Conservation (phyloP, 2,329 filamentous ascomycete genomes). For the Thielaviopsis musarum region DNA sequence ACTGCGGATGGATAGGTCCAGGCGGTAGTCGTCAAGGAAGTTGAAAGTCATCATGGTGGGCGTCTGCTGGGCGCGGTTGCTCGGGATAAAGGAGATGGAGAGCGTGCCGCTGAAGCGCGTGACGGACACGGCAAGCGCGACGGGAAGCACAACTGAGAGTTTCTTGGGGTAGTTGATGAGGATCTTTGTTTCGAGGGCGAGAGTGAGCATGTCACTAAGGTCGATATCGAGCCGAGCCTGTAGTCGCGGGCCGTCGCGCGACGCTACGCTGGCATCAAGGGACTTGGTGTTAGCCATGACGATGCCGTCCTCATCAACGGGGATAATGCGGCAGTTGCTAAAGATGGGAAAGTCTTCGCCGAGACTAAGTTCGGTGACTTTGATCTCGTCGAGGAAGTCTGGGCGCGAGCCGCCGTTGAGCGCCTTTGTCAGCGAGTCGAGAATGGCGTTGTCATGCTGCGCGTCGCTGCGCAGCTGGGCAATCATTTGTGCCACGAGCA, state of each 20-base stretch:
- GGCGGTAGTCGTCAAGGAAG: conserved; percentile 74
- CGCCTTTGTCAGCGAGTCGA: conserved; percentile 67
- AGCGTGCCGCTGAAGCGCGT: conserved; percentile 90
- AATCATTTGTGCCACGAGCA: conserved; percentile 88
- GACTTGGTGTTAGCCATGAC: conserved; percentile 33
- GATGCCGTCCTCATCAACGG: conserved; percentile 64
- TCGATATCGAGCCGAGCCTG: conserved; percentile 97
- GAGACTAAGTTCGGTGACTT: conserved; percentile 80
- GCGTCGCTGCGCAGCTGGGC: conserved; percentile 89
- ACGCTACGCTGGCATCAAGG: conserved; percentile 35
- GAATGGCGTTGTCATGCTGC: conserved; percentile 76
- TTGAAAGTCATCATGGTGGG: conserved; percentile 89
- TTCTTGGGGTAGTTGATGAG: conserved; percentile 90
- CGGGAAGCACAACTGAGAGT: conserved; percentile 72
- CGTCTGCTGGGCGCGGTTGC: conserved; percentile 47
- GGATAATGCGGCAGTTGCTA: conserved; percentile 92
- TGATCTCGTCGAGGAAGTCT: conserved; percentile 84
- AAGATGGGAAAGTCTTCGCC: conserved; percentile 98
- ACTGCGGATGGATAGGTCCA: conserved; percentile 68
- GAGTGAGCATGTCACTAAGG: conserved; percentile 83
- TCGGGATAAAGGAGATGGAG: conserved; percentile 81
- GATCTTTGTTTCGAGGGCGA: conserved; percentile 87
- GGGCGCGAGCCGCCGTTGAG: conserved; percentile 78
- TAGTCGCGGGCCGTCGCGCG: conserved; percentile 52
- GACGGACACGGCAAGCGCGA: conserved; percentile 80